Base-by-base conservation (phyloP, 129 eudicot genomes). In the Centaurea solstitialis region DNA sequence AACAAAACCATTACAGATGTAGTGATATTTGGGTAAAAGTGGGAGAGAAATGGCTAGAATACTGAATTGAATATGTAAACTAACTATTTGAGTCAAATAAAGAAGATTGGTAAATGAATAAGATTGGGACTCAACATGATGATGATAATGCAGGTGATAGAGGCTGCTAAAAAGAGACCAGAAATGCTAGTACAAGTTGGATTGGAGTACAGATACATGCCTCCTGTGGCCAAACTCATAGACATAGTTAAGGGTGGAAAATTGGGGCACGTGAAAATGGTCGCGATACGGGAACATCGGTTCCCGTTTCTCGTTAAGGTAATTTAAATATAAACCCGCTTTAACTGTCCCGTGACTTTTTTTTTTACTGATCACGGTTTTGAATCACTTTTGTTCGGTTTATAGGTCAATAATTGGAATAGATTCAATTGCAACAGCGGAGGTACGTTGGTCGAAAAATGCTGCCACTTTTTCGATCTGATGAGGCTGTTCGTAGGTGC, bases 381-480 rank as follows among this genome's bases (percentile, higher is more conserved):
- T 67, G 47, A 26, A 74, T 68, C 28, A 17, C 8, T 64, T 3
- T 3, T 15, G 76, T 4, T 50, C 5, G 37, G 18, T 64, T 74
- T 82, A 57, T 82, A 94, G 99, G 99, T 96, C 73, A 76, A 93
- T 65, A 88, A 96, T 17, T 96, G 99, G 99, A 96, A 96, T 82
- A 84, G 99, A 43, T 96, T 96, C 87, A 96, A 93, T 74, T 87
- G 92, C 68, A 96, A 96, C 84, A 80, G 93, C 65, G 99, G 99
- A 77, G 99, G 99, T 26, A 96, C 99, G 64, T 73, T 96, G 61
- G 99, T 96, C 43, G 99, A 96, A 92, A 96, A 96, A 85, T 96
- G 99, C 86, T 96, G 99, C 85, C 99, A 96, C 80, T 96, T 96
- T 83, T 96, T 96, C 76, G 99, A 96, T 90, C 93, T 96, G 65